These are phyloP conservation scores for Ogataea methanolica DNA, from an alignment of 805 yeast genomes.

Conservation along the genomic window DNA sequence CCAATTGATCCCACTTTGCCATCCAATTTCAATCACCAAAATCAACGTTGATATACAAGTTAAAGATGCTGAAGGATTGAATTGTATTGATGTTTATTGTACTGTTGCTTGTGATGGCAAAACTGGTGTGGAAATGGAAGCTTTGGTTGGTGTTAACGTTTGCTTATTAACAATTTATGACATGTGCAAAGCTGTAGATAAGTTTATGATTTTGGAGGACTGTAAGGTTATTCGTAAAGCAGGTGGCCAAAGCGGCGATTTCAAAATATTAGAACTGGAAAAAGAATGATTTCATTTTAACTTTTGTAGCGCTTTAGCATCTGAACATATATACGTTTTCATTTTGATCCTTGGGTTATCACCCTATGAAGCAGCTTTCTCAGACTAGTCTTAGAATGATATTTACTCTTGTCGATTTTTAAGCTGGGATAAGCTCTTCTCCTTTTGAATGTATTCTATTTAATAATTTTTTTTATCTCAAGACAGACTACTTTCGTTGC, in stretches of 20 bases:
- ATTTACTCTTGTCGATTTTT: too few species aligned
- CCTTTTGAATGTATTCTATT: too few species aligned
- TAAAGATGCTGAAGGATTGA: constrained; percentile 4
- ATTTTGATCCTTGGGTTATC: too few species aligned
- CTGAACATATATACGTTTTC: too few species aligned
- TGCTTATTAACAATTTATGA: constrained; percentile 47
- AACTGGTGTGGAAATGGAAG: constrained; percentile 60
- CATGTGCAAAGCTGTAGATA: constrained; percentile 57
- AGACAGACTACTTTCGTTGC: too few species aligned
- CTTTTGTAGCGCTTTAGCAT: too few species aligned
- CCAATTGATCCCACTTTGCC: constrained; percentile 46
- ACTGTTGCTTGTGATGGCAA: constrained; percentile 43
- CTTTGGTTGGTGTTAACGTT: constrained; percentile 41
- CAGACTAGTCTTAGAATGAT: too few species aligned
- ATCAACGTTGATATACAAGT: constrained; percentile 32
- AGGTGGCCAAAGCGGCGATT: constrained; percentile 39
- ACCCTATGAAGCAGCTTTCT: too few species aligned
- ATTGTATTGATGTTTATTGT: constrained; percentile 30
- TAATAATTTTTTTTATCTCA: too few species aligned
- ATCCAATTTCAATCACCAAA: constrained; percentile 41
- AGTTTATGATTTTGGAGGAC: constrained; percentile 36
- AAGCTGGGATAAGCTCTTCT: not conserved
- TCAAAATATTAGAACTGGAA: not conserved
- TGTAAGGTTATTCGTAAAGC: constrained; percentile 35
- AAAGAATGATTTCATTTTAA: too few species aligned